These are phyloP conservation scores for Colletotrichum sp. DNA, from an alignment of 2,329 filamentous ascomycete species.

Conservation along the genomic window DNA sequence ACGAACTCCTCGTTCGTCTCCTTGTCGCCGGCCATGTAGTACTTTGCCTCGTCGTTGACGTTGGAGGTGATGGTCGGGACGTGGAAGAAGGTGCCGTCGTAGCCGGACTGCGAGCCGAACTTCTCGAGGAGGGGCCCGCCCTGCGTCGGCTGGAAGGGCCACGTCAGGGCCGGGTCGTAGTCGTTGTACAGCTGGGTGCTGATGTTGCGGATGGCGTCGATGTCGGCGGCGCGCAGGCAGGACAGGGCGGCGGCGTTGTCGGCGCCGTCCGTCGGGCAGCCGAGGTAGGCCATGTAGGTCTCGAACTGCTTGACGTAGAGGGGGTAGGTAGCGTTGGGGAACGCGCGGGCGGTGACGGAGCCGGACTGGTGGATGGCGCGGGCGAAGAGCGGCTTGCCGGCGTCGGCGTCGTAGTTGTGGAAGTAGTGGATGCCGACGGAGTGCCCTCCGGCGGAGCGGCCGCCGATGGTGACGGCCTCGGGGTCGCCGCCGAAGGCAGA, in stretches of 20 bases:
- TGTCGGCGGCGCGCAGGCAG: slow-evolving; percentile 53
- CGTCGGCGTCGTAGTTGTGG: slow-evolving; percentile 65
- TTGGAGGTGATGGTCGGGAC: slow-evolving; percentile 41
- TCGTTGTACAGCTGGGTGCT: slow-evolving; percentile 64
- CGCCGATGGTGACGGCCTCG: slow-evolving; percentile 68
- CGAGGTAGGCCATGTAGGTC: slow-evolving; percentile 52
- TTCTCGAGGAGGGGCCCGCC: slow-evolving; percentile 51
- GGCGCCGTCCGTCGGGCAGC: slow-evolving; percentile 49
- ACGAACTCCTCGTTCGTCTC: slow-evolving; percentile 41
- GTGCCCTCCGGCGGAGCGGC: slow-evolving; percentile 63
- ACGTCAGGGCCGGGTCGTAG: slow-evolving; percentile 61
- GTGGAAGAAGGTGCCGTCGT: slow-evolving; percentile 40
- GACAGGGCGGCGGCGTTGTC: slow-evolving; percentile 58
- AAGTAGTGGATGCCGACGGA: slow-evolving; percentile 68
- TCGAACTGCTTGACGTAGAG: slow-evolving; percentile 56
- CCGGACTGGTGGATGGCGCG: slow-evolving; percentile 70
- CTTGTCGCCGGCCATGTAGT: slow-evolving; percentile 33
- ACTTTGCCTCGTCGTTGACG: slow-evolving; percentile 40
- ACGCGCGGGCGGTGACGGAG: slow-evolving; percentile 44
- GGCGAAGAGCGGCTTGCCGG: slow-evolving; percentile 66
- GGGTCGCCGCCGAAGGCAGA: slow-evolving; percentile 70
- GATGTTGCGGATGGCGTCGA: slow-evolving; percentile 61
- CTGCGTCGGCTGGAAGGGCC: slow-evolving; percentile 54
- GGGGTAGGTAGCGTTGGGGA: slow-evolving; percentile 37
- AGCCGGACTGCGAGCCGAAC: slow-evolving; percentile 44